Percentiles rank a stretch among this genome's conserved stretches.
These are phyloP conservation scores for Prunus persica DNA, from an alignment of 306 rosid genomes.

Conservation along the genomic window Prunus_persica_NCBIv2 NC_034011.1:26124501-26125000, in stretches of 20 bases:
- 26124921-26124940: slow-evolving; percentile 37
- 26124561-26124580: no score
- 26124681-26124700: neutral
- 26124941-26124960: slow-evolving; percentile 31
- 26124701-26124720: neutral
- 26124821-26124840: no score
- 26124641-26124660: no score
- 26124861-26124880: neutral
- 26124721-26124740: neutral
- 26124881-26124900: neutral
- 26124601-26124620: no score
- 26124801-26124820: no score
- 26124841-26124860: neutral
- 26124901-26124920: slow-evolving; percentile 7
- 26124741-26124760: neutral
- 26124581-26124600: no score
- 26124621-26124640: no score
- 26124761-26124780: slow-evolving; percentile 1
- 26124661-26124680: no score
- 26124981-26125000: slow-evolving; percentile 17
- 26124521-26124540: no score
- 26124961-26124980: slow-evolving; percentile 49
- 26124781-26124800: neutral
- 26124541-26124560: no score
- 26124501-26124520: no score